phyloP scores from a whole-genome alignment of 495 filamentous ascomycete species.

The Aspergillus incahuasiensis region DNA sequence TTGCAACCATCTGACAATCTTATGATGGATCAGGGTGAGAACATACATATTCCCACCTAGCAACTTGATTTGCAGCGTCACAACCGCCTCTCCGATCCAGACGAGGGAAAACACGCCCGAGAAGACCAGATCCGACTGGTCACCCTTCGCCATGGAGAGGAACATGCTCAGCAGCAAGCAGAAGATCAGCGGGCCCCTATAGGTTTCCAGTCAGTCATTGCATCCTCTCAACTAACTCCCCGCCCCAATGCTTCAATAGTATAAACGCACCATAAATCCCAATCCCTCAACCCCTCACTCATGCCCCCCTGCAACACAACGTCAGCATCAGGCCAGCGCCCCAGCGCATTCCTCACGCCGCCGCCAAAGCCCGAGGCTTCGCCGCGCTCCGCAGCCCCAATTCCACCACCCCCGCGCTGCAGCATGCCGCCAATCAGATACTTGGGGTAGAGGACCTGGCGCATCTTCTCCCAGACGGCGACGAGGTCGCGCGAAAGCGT shows the following conservation, averaged over 20 bases:
- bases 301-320: slow-evolving; percentile 71
- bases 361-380: slow-evolving; percentile 56
- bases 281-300: slow-evolving; percentile 84
- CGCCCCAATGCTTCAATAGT: background rate
- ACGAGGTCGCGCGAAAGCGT: slow-evolving; percentile 86
- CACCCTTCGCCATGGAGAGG: slow-evolving; percentile 68
- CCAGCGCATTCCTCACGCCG: slow-evolving; percentile 61
- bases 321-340: slow-evolving; percentile 68
- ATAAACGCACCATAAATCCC: slow-evolving; percentile 79
- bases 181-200: slow-evolving; percentile 83
- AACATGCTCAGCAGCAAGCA: slow-evolving; percentile 83
- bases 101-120: slow-evolving; percentile 93
- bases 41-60: slow-evolving; percentile 94
- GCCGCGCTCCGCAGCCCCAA: slow-evolving; percentile 62
- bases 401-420: slow-evolving; percentile 62
- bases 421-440: slow-evolving; percentile 76
- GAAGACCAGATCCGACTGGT: slow-evolving; percentile 85
- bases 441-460: slow-evolving; percentile 94
- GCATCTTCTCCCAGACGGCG: slow-evolving; percentile 96
- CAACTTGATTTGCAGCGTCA: slow-evolving; percentile 98
- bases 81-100: slow-evolving; percentile 94
- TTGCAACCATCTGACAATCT: background rate
- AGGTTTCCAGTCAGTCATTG: background rate
- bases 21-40: too few relatives aligned
- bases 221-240: background rate